Percentiles rank a stretch among this genome's conserved stretches.
Evolutionary conservation across 1,139 yeast species (phyloP).

Genomic region (Waltiozyma sp.): DNA sequence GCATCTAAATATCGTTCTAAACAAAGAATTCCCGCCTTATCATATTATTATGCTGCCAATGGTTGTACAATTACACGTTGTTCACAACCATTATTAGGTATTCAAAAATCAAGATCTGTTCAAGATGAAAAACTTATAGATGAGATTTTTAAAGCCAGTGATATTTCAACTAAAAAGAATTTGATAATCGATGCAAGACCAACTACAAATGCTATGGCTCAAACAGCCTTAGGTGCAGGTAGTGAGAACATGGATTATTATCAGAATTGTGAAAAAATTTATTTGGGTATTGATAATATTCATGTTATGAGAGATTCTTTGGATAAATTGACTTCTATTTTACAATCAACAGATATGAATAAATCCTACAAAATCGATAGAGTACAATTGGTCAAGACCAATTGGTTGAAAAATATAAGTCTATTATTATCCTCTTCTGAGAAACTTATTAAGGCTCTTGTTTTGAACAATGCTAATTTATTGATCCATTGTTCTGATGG

Average conservation of each 20-base stretch:
- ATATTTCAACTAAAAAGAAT: slow-evolving; percentile 34
- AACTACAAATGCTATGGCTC: slow-evolving; percentile 90
- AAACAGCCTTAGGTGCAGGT: slow-evolving; percentile 94
- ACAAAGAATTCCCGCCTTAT: slow-evolving; percentile 69
- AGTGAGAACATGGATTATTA: slow-evolving; percentile 88
- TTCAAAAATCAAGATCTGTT: slow-evolving; percentile 76
- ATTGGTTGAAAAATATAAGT: slow-evolving; percentile 71
- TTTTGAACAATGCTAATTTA: slow-evolving; percentile 72
- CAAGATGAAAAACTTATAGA: slow-evolving; percentile 80
- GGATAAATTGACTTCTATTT: slow-evolving; percentile 46
- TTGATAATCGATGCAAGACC: slow-evolving; percentile 88
- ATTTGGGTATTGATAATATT: slow-evolving; percentile 86
- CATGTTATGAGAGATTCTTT: slow-evolving; percentile 90
- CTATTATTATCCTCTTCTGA: slow-evolving; percentile 69
- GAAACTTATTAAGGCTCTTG: slow-evolving; percentile 66
- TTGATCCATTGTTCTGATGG: slow-evolving; percentile 95
- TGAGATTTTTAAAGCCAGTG: slow-evolving; percentile 46
- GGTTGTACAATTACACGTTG: slow-evolving; percentile 80
- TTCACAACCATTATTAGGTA: slow-evolving; percentile 87
- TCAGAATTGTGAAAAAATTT: slow-evolving; percentile 49
- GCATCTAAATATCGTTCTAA: slow-evolving; percentile 84
- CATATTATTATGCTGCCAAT: slow-evolving; percentile 63
- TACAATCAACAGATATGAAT: slow-evolving; percentile 38
- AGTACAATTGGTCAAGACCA: slow-evolving; percentile 45
- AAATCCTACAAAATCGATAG: slow-evolving; percentile 14